These are phyloP conservation scores for Suillus cothurnatus DNA, from an alignment of 768 basidiomycete species.

Conservation along the genomic window DNA sequence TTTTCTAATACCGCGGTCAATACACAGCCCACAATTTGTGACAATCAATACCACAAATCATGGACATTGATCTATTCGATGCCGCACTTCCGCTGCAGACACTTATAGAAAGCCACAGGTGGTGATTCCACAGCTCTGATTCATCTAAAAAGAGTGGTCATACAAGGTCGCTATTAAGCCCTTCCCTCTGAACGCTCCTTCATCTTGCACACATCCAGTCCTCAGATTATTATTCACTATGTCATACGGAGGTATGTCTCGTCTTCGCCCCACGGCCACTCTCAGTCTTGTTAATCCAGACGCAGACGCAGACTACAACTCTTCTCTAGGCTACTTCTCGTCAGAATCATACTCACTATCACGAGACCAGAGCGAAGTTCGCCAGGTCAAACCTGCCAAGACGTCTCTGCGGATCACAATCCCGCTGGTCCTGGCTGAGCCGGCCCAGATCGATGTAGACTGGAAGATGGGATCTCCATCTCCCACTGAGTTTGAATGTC, in stretches of 20 bases:
- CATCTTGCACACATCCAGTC: neutral
- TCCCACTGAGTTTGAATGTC: too few relatives aligned
- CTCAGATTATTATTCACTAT: neutral
- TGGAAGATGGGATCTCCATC: too few relatives aligned
- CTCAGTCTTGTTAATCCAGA: neutral
- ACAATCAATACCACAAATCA: neutral
- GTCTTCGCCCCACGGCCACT: neutral
- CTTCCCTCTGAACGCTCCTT: neutral
- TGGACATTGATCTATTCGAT: neutral
- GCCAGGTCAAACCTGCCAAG: too few relatives aligned
- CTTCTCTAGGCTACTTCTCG: neutral
- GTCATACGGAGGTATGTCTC: neutral
- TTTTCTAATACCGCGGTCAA: neutral
- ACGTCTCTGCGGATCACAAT: too few relatives aligned
- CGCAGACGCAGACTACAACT: neutral
- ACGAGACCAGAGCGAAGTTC: too few relatives aligned
- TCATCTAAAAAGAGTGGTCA: neutral
- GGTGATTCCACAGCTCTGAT: neutral
- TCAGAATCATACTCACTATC: neutral
- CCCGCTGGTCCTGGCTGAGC: too few relatives aligned
- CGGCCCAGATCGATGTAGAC: too few relatives aligned
- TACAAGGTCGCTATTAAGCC: neutral
- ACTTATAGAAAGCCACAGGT: neutral
- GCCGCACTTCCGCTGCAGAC: neutral
- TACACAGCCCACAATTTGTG: neutral